Base-by-base conservation (phyloP, 2,329 filamentous ascomycete species). In the Stachybotrys elegans region DNA sequence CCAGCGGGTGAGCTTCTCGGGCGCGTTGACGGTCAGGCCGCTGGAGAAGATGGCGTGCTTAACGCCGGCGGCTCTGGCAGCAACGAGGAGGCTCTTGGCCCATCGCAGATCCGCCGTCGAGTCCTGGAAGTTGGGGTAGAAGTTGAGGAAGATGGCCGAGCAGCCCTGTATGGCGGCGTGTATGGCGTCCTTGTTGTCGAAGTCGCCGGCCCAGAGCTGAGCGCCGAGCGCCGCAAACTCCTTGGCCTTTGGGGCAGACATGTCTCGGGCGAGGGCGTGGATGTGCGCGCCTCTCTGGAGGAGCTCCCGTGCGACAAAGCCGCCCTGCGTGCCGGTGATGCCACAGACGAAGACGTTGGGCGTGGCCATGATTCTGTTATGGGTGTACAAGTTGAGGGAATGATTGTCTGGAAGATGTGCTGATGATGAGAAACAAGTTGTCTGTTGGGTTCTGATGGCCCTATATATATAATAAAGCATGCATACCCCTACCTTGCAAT, bases 281-380 rank as follows among this genome's bases (percentile, higher is more conserved):
- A 71, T 58, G 38, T 54, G 43, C 22, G 67, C 54, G 23, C 51
- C 51, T 4, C 57, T 44, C 7, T 54, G 49, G 21, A 58, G 60
- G 22, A 71, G 66, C 29, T 59, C 51, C 22, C 57, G 54, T 42
- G 61, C 57, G 21, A 70, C 46, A 9, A 63, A 57, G 4, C 58
- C 58, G 38, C 70, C 69, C 47, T 69, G 66, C 32, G 48, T 59
- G 22, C 69, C 69, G 2, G 69, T 72, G 6, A 63, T 65, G 41
- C 59, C 62, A 44, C 55, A 57, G 46, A 72, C 59, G 48, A 71
- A 72, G 25, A 64, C 58, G 20, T 49, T 59, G 9, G 46, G 43
- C 48, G 59, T 47, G 43, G 60, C 34, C 63, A 67, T 49, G 53
- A 22, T 61, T 51, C 40, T 52, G 36, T 57, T 52, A 22, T n/a